A percentile compares a stretch with the other conserved stretches of the same genome.
These are phyloP conservation scores for Puya raimondii DNA, from an alignment of 176 grass and related monocot species.

Conservation along the genomic window DNA sequence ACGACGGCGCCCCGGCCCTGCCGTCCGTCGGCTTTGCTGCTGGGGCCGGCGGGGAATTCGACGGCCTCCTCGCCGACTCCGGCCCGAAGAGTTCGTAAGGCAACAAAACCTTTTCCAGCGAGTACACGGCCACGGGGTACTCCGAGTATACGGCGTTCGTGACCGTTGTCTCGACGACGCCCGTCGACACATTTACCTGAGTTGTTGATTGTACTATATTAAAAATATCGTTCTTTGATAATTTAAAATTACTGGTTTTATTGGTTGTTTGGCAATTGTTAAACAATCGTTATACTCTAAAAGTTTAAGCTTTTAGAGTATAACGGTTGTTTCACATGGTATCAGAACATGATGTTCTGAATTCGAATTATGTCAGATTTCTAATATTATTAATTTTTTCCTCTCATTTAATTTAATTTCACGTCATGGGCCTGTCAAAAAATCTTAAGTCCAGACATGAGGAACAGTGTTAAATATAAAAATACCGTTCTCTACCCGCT, in stretches of 20 bases:
- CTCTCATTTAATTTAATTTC: no score
- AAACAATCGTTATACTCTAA: no score
- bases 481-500: no score
- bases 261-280: slow-evolving; percentile 1
- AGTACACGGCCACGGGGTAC: slow-evolving; percentile 36
- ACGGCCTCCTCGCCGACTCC: background rate
- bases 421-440: no score
- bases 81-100: slow-evolving; percentile 35
- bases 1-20: background rate
- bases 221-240: background rate
- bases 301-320: no score
- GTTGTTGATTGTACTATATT: background rate
- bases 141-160: slow-evolving; percentile 18
- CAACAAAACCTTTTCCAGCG: slow-evolving; percentile 30
- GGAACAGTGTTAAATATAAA: no score
- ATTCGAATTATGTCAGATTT: no score
- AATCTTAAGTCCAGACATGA: no score
- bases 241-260: background rate
- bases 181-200: slow-evolving; percentile 30
- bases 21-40: background rate
- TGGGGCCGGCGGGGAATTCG: background rate
- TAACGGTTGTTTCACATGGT: no score
- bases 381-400: no score
- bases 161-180: slow-evolving; percentile 21
- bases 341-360: no score